Evolutionary conservation across 73 alveolate species (phyloP).

Genomic region (Effrenium voratum): DNA sequence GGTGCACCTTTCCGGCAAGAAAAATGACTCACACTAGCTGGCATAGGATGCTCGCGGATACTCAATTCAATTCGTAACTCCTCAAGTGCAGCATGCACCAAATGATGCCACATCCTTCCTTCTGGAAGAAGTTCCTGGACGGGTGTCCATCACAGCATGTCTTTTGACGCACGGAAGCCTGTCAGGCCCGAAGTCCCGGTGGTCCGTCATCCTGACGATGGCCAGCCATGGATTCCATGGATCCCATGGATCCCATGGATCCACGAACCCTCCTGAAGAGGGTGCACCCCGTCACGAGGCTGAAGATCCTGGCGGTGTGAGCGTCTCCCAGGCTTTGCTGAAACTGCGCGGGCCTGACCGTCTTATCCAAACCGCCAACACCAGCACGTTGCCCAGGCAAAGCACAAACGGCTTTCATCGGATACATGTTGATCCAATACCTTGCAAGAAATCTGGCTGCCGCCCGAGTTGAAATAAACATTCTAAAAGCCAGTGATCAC

Average conservation of each 20-base stretch:
- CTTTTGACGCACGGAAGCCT: background rate
- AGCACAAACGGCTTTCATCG: conserved; percentile 50
- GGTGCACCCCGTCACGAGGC: conserved; percentile 59
- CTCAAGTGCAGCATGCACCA: conserved; percentile 48
- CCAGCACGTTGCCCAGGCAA: conserved; percentile 75
- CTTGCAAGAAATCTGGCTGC: background rate
- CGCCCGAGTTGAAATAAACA: background rate
- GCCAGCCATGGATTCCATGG: background rate
- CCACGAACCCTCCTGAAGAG: conserved; percentile 21
- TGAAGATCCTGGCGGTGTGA: conserved; percentile 13
- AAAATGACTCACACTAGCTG: too few species aligned
- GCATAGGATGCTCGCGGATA: too few species aligned
- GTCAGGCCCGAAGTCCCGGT: conserved; percentile 42
- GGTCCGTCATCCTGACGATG: conserved; percentile 49
- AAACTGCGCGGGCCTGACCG: conserved; percentile 34
- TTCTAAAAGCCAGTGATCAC: background rate
- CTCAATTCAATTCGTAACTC: background rate
- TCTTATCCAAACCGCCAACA: conserved; percentile 60
- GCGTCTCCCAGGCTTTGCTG: background rate
- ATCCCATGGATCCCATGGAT: background rate
- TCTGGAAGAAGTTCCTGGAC: conserved; percentile 32
- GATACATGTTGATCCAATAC: conserved; percentile 72
- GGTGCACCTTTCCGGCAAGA: too few species aligned
- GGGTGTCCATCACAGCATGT: background rate
- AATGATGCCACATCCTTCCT: conserved; percentile 54